Evolutionary conservation across 495 filamentous ascomycete species (phyloP).

Genomic region (Aspergillus avenaceus): DNA sequence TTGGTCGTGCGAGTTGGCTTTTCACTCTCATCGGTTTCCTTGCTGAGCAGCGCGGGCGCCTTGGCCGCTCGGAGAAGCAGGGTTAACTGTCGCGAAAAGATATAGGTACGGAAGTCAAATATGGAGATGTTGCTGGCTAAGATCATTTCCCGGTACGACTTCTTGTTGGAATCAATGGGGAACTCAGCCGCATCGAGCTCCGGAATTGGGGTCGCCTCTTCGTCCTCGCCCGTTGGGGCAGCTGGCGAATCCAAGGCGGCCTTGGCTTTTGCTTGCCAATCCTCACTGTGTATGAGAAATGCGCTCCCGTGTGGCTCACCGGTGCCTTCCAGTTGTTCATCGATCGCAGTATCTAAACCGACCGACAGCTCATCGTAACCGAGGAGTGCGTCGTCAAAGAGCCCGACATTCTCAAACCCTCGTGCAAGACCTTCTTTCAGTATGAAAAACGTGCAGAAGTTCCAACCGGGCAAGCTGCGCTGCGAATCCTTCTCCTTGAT

Average conservation of each 20-base stretch:
- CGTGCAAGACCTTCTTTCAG: slow-evolving; percentile 90
- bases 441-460: slow-evolving; percentile 98
- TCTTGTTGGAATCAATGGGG: slow-evolving; percentile 68
- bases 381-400: slow-evolving; percentile 90
- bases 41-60: slow-evolving; percentile 32
- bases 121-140: slow-evolving; percentile 94
- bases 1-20: slow-evolving; percentile 25
- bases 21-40: slow-evolving; percentile 12
- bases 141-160: slow-evolving; percentile 88
- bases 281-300: slow-evolving; percentile 65
- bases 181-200: slow-evolving; percentile 33
- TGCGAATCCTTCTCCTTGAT: slow-evolving; percentile 91
- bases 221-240: slow-evolving; percentile 2
- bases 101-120: slow-evolving; percentile 92
- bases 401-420: slow-evolving; percentile 92
- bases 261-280: slow-evolving; percentile 58
- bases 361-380: slow-evolving; percentile 89
- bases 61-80: slow-evolving; percentile 81
- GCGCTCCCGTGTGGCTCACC: slow-evolving; percentile 58
- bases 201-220: slow-evolving; percentile 16
- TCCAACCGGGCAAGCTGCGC: slow-evolving; percentile 88
- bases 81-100: slow-evolving; percentile 85
- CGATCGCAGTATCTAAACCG: slow-evolving; percentile 75
- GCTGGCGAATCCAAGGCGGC: slow-evolving; percentile 33
- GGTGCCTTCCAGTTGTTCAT: slow-evolving; percentile 60